phyloP scores from a whole-genome alignment of 148 eudicot genomes.

The Heliamphora exappendiculata region DNA sequence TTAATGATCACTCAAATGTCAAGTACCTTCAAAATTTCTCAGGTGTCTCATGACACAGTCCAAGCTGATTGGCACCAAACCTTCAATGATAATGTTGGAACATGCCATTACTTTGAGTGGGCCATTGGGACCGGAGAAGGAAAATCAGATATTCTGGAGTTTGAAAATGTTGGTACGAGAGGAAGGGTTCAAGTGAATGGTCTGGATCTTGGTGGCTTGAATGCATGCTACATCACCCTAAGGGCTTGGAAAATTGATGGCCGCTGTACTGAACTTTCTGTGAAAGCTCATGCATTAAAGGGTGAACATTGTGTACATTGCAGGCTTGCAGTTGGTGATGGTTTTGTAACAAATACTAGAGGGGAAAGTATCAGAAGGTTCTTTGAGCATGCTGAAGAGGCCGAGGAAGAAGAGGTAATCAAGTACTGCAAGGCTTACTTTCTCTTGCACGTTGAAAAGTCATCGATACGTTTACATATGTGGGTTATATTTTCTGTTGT shows the following conservation, averaged over 20 bases:
- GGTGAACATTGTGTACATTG: conserved; percentile 85
- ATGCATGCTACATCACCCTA: conserved; percentile 79
- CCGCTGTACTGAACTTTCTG: conserved; percentile 63
- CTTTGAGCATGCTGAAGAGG: conserved; percentile 99
- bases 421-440: conserved; percentile 7
- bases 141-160: conserved; percentile 81
- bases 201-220: conserved; percentile 68
- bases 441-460: neutral
- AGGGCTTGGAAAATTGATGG: conserved; percentile 90
- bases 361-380: conserved; percentile 84
- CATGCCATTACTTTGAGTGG: conserved; percentile 94
- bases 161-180: conserved; percentile 87
- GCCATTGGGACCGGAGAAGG: conserved; percentile 95
- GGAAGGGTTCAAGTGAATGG: conserved; percentile 70
- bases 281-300: conserved; percentile 94
- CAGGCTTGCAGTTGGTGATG: conserved; percentile 94
- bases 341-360: conserved; percentile 66
- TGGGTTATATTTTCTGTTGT: neutral
- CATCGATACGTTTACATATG: neutral
- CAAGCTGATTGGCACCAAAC: conserved; percentile 94
- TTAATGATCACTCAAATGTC: conserved; percentile 1
- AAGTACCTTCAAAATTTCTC: conserved; percentile 10
- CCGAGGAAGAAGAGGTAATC: conserved; percentile 94
- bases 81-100: conserved; percentile 62
- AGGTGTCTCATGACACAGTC: conserved; percentile 78